Evolutionary conservation across 257 asterid genomes (phyloP).

Genomic region (Solanum phureja): DNA sequence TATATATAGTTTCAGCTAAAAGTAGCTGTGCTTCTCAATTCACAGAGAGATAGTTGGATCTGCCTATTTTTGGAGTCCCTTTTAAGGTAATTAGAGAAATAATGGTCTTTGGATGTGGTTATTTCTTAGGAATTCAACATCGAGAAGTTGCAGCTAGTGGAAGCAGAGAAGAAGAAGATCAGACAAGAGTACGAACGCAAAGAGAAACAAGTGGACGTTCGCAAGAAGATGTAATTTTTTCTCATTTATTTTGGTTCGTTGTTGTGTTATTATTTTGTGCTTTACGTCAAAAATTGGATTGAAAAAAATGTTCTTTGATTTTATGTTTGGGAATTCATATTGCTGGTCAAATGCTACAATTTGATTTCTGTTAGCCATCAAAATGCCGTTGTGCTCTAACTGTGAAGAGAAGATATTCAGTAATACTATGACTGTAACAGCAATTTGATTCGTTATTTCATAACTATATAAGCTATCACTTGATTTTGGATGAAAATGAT

Average conservation of each 20-base stretch:
- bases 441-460: background rate
- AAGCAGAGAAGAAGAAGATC: constrained; percentile 98
- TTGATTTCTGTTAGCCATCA: background rate
- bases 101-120: background rate
- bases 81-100: background rate
- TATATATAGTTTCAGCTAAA: background rate
- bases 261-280: background rate
- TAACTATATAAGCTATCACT: background rate
- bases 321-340: background rate
- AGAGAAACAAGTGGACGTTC: constrained; percentile 83
- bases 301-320: background rate
- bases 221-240: constrained; percentile 65
- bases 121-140: constrained; percentile 84
- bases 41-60: background rate
- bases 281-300: background rate
- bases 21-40: background rate
- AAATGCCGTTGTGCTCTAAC: background rate
- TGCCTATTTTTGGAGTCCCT: background rate
- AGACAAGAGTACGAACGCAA: constrained; percentile 91
- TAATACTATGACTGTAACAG: background rate
- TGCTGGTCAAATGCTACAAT: background rate
- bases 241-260: background rate
- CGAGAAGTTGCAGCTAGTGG: constrained; percentile 94
- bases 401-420: background rate
- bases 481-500: background rate